phyloP scores from a whole-genome alignment of 441 rosid genomes.

The Theobroma grandiflorum region DNA sequence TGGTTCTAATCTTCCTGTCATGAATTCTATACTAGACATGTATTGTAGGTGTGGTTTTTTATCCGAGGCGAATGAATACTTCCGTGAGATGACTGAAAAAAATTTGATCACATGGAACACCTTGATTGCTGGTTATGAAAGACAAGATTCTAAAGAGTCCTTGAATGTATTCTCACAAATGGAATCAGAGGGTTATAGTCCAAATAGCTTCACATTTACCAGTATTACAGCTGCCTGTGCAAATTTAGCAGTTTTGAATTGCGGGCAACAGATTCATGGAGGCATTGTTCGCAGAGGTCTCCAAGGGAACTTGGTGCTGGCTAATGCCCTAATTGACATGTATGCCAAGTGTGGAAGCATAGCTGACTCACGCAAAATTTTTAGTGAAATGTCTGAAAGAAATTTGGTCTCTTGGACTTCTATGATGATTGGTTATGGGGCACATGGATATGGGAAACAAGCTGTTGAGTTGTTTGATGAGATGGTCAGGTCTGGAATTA shows the following conservation, averaged over 20 bases:
- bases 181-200: conserved; percentile 69
- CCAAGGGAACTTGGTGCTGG: conserved; percentile 57
- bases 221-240: conserved; percentile 82
- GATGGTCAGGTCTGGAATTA: conserved; percentile 74
- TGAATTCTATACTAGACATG: conserved; percentile 87
- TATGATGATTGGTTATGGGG: conserved; percentile 94
- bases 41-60: conserved; percentile 82
- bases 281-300: conserved; percentile 67
- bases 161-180: conserved; percentile 67
- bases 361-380: conserved; percentile 60
- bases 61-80: conserved; percentile 64
- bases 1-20: conserved; percentile 75
- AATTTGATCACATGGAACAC: conserved; percentile 92
- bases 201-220: conserved; percentile 83
- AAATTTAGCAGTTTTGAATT: conserved; percentile 67
- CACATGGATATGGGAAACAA: conserved; percentile 81
- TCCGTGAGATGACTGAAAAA: conserved; percentile 70
- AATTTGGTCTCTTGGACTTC: conserved; percentile 93
- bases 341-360: conserved; percentile 91
- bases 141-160: conserved; percentile 62
- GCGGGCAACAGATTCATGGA: conserved; percentile 90
- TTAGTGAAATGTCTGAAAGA: conserved; percentile 53
- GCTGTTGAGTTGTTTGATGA: conserved; percentile 75
- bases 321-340: conserved; percentile 90
- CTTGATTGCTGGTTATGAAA: conserved; percentile 77